Evolutionary conservation across 2,329 filamentous ascomycete genomes (phyloP), one percentile per base, ranked within the genome.

Genomic region (Cercospora nicotianae): DNA sequence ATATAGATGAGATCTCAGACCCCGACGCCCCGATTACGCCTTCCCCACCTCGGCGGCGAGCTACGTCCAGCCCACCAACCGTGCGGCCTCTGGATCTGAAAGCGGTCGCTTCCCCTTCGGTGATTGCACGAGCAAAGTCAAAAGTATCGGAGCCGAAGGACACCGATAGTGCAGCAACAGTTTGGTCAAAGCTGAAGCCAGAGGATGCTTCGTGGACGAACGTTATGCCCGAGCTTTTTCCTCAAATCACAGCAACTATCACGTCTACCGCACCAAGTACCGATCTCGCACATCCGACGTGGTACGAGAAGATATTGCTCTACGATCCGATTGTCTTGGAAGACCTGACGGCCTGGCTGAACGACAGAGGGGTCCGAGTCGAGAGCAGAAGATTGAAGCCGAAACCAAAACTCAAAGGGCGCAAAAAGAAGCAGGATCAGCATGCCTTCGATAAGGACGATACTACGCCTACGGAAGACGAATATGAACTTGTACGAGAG

Each of bases 261-360:
- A 83, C 80, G 42, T 75, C 77, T 6, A 80, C 83, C 30, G 75
- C 80, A 18, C 80, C 79, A 5, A 79, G 79, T 2, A 79, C 77
- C 8, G 77, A 84, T 66, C 76, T 78, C 6, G 77, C 74, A 5
- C 75, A 77, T 2, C 84, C 83, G 2, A 93, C 87, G 2, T 98
- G 94, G 92, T 85, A 96, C 73, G 93, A 98, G 79, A 96, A 93
- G 80, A 97, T 99, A 58, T 83, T 98, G 5, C 87, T 98, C 77
- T 98, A 96, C 77, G 94, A 98, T 74, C 93, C 94, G 0, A 90
- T 99, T 53, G 85, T 95, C 1, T 80, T 97, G 0, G 94, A 98
- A 79, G 93, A 97, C 72, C 82, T 99, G 13, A 87, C 94, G 0
- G 80, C 82, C 0, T 98, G 93, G 91, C 80, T 98, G 16, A 97